Conservation (phyloP, 192 early-diverging fungal genomes). For the Umbelopsis isabellina region DNA sequence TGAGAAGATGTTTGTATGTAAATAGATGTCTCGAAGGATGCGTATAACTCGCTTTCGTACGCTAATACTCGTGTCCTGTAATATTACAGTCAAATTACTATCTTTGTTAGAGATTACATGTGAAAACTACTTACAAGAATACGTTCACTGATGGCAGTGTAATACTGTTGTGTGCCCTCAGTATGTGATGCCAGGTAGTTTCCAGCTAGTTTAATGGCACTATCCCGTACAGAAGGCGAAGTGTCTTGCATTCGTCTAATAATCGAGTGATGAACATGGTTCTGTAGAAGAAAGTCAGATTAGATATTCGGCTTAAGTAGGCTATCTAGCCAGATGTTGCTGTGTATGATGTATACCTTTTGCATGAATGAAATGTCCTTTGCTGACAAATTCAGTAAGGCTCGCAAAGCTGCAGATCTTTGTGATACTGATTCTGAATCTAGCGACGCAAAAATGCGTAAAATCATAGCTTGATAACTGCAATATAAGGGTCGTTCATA, state of each 20-base stretch:
- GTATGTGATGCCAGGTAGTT: conserved; percentile 73
- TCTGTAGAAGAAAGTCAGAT: conserved; percentile 22
- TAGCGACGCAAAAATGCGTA: conserved; percentile 64
- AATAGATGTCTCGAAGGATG: conserved; percentile 76
- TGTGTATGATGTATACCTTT: conserved; percentile 38
- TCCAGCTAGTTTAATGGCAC: conserved; percentile 86
- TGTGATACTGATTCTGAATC: conserved; percentile 69
- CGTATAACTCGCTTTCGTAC: conserved; percentile 89
- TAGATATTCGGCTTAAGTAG: neutral
- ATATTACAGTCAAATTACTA: neutral
- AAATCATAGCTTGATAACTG: conserved; percentile 72
- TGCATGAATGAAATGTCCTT: conserved; percentile 69
- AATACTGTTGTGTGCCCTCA: conserved; percentile 73
- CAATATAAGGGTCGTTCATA: conserved; percentile 62
- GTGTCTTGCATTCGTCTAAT: conserved; percentile 77
- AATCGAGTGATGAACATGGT: conserved; percentile 70
- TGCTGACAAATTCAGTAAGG: conserved; percentile 75
- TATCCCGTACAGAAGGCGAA: conserved; percentile 87
- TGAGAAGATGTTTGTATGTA: conserved; percentile 43
- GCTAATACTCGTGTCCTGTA: conserved; percentile 82
- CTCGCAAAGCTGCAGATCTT: conserved; percentile 76
- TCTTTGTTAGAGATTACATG: neutral
- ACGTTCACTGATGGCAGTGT: conserved; percentile 76
- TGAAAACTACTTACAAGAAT: conserved; percentile 60
- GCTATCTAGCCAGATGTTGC: neutral